phyloP scores from a whole-genome alignment of 148 eudicot genomes.

The Rhododendron williamsianum region DNA sequence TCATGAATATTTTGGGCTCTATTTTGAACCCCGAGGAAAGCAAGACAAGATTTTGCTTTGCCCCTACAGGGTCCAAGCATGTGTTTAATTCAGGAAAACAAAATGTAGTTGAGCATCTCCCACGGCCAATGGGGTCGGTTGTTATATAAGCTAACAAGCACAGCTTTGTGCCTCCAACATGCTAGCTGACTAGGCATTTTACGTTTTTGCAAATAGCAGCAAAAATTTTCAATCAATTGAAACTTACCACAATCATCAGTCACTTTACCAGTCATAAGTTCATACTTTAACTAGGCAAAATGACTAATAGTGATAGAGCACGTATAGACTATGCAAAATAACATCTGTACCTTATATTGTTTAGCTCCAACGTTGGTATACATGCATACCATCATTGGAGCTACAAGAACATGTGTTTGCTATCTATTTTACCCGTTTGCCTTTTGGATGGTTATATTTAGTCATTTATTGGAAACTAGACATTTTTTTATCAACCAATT shows the following conservation, averaged over 20 bases:
- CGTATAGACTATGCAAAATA: no score
- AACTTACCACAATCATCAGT: neutral
- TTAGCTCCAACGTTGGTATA: no score
- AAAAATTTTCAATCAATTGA: neutral
- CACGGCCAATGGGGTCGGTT: neutral
- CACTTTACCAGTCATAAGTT: neutral
- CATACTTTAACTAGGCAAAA: neutral
- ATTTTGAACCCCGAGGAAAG: no score
- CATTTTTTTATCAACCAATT: no score
- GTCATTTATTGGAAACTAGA: no score
- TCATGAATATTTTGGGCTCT: no score
- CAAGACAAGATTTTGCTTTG: no score
- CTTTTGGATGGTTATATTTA: no score
- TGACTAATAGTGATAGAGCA: neutral
- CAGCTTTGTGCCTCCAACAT: no score
- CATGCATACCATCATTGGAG: no score
- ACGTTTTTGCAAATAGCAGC: neutral
- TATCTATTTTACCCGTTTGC: no score
- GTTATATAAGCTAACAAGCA: neutral
- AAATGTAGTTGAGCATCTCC: neutral
- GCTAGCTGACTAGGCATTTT: neutral
- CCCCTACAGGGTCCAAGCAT: no score
- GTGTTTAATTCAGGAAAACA: neutral
- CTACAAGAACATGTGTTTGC: neutral
- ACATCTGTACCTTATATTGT: neutral